Percentiles rank a stretch among this genome's conserved stretches.
These are phyloP conservation scores for Vachellia collinsii DNA, from an alignment of 306 rosid genomes.

Conservation along the genomic window DNA sequence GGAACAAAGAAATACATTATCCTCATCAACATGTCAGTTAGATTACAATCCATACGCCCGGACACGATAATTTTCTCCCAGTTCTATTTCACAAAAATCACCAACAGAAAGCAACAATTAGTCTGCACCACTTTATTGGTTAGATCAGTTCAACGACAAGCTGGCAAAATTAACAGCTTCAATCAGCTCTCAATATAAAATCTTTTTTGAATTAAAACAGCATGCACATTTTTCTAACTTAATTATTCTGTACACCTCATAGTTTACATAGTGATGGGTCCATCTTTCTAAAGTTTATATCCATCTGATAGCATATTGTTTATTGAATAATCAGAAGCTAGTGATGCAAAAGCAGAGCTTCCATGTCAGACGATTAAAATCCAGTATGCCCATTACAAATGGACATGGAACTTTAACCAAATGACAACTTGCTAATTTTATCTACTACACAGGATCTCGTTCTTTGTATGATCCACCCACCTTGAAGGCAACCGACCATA, in stretches of 20 bases:
- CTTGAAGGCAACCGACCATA: neutral
- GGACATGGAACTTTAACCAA: neutral
- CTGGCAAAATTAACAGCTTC: neutral
- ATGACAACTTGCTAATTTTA: neutral
- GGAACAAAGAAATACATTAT: neutral
- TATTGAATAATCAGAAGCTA: neutral
- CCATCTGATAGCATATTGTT: neutral
- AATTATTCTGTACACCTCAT: neutral
- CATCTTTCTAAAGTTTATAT: neutral
- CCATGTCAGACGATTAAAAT: neutral
- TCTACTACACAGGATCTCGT: neutral
- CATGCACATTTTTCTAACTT: neutral
- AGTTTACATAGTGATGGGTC: neutral
- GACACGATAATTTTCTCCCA: neutral
- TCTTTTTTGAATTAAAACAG: neutral
- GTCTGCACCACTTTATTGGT: constrained; percentile 1
- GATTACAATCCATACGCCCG: neutral
- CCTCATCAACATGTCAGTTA: neutral
- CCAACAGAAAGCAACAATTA: constrained; percentile 9
- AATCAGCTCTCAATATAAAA: neutral
- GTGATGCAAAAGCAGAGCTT: neutral
- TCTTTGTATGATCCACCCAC: neutral
- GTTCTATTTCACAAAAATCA: constrained; percentile 22
- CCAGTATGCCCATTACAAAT: neutral
- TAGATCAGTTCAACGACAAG: neutral